Evolutionary conservation across 164 flowering plant genomes (phyloP).

Genomic region (Annona cherimola): DNA sequence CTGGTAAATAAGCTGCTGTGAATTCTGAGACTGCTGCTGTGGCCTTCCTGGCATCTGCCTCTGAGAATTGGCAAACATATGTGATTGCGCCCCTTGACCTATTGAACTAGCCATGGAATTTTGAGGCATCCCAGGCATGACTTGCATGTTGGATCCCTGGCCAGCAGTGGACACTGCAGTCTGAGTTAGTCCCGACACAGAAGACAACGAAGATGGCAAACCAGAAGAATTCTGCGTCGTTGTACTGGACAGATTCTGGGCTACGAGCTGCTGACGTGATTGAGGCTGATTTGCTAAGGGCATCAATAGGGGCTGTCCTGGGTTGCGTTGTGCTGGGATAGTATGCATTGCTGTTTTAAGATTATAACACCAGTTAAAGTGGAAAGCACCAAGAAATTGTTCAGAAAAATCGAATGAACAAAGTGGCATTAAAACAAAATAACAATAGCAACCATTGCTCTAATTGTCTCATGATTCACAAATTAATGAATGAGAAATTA

Average conservation of each 20-base stretch:
- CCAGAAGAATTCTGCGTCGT: constrained; percentile 51
- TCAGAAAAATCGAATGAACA: too few relatives aligned
- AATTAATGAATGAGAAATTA: too few relatives aligned
- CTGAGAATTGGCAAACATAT: constrained; percentile 53
- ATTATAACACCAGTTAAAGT: too few relatives aligned
- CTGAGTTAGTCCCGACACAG: constrained; percentile 43
- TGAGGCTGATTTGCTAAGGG: constrained; percentile 61
- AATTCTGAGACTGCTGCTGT: constrained; percentile 33
- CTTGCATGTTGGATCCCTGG: constrained; percentile 53
- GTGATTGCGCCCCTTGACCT: constrained; percentile 47
- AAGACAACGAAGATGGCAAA: constrained; percentile 40
- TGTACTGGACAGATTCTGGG: constrained; percentile 44
- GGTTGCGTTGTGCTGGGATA: constrained; percentile 24
- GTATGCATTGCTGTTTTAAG: too few relatives aligned
- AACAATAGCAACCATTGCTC: too few relatives aligned
- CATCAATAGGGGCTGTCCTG: constrained; percentile 35
- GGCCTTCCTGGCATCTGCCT: constrained; percentile 71
- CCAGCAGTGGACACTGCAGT: constrained; percentile 41
- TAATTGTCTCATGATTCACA: too few relatives aligned
- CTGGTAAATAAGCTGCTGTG: constrained; percentile 42
- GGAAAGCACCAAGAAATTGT: too few relatives aligned
- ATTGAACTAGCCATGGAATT: constrained; percentile 44
- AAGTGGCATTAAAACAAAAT: too few relatives aligned
- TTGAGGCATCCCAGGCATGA: constrained; percentile 49
- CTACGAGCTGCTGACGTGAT: constrained; percentile 42